phyloP scores from a whole-genome alignment of 345 rosid species.

The Boechera stricta region DNA sequence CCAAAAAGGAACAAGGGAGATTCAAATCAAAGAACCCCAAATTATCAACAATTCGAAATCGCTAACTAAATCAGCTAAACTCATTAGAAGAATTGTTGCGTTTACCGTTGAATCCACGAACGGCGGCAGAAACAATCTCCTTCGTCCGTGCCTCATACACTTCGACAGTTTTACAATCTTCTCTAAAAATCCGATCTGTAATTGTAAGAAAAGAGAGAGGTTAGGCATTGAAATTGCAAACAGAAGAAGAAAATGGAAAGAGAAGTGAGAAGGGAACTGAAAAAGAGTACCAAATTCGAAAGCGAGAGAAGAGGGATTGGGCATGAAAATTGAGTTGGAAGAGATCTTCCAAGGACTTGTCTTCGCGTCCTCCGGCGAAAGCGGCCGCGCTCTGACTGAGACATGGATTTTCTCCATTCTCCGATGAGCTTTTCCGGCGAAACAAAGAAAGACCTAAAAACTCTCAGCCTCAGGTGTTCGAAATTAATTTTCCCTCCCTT shows the following conservation, averaged over 20 bases:
- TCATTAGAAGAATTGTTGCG: background rate
- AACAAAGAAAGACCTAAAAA: conserved; percentile 34
- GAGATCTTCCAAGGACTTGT: conserved; percentile 84
- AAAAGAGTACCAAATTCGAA: conserved; percentile 71
- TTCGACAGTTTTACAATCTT: conserved; percentile 63
- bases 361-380: conserved; percentile 75
- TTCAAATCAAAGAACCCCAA: background rate
- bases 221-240: background rate
- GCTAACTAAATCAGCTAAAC: background rate
- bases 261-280: background rate
- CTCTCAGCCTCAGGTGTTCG: conserved; percentile 11
- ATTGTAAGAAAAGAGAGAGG: background rate
- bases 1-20: background rate
- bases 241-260: background rate
- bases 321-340: conserved; percentile 65
- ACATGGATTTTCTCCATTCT: conserved; percentile 91
- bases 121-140: conserved; percentile 81
- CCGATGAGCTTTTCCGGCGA: conserved; percentile 41
- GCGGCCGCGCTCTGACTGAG: conserved; percentile 78
- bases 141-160: conserved; percentile 78
- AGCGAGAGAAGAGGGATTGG: conserved; percentile 56
- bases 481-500: conserved; percentile 35
- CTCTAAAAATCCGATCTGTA: conserved; percentile 71
- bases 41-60: background rate
- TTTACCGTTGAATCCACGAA: conserved; percentile 91